Base-by-base conservation (phyloP, 257 asterid genomes). In the Solanum acaule region DNA sequence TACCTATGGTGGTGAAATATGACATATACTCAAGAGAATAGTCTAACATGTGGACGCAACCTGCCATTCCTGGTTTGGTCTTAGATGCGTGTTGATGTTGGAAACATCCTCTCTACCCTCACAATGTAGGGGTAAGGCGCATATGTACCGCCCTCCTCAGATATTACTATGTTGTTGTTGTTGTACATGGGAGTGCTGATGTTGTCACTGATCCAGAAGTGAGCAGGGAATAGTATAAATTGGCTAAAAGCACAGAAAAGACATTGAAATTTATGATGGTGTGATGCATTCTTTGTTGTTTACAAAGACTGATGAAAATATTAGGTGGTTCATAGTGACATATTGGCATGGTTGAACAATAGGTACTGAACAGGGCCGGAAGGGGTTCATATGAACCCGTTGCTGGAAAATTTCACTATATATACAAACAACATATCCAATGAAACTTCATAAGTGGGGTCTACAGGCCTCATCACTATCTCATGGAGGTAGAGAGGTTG, bases 221-320 rank as follows among this genome's bases (percentile, higher is more conserved):
- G 92, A 95, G 99, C 77, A 92, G 91, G 42, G 98, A 95, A 87
- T 89, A 95, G 93, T 95, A 95, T 91, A 91, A 92, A 73, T 3
- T 81, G 94, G 95, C 98, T 0, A 93, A 88, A 87, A 93, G 98
- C 18, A 86, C 86, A 86, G 99, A 96, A 25, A 96, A 96, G 93
- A 94, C 90, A 35, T 87, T 97, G 86, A 93, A 89, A 95, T 97
- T 33, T 97, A 93, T 79, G 98, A 93, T 8, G 98, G 31, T 29
- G 96, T 96, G 98, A 91, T 96, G 95, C 99, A 97, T 88, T 93
- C 98, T n/a, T 88, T 97, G 93, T 68, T 94, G 94, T 94, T 93
- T n/a, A n/a, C n/a, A n/a, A n/a, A n/a, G n/a, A n/a, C n/a, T 12
- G 98, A 97, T 90, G 98, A 95, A 14, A 97, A 96, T 92, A 89